phyloP scores from a whole-genome alignment of 2,329 filamentous ascomycete species.

The Hortaea werneckii region DNA sequence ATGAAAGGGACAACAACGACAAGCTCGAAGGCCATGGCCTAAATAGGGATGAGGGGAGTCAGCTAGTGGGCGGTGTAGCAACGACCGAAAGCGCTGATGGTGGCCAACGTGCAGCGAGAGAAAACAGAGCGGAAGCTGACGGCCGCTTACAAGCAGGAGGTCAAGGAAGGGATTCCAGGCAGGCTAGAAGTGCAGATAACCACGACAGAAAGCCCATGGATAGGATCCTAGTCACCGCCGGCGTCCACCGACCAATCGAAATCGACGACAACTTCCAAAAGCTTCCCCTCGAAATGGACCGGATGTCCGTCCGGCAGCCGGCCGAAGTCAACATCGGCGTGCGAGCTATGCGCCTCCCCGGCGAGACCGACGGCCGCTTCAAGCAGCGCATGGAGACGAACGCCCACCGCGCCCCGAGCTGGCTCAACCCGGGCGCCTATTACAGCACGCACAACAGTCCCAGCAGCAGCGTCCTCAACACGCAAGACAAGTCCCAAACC shows the following conservation, averaged over 20 bases:
- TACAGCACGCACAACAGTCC: neutral
- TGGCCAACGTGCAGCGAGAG: neutral
- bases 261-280: constrained; percentile 19
- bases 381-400: constrained; percentile 6
- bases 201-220: constrained; percentile 42
- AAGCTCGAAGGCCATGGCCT: too few species aligned
- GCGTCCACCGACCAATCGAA: constrained; percentile 40
- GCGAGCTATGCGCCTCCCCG: neutral
- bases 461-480: constrained; percentile 4
- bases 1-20: too few species aligned
- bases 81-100: neutral
- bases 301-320: neutral
- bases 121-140: neutral
- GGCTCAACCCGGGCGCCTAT: neutral
- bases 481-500: constrained; percentile 18
- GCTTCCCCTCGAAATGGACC: constrained; percentile 16
- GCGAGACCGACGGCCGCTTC: neutral
- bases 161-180: neutral
- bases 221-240: constrained; percentile 42
- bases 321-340: constrained; percentile 2
- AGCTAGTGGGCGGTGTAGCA: neutral
- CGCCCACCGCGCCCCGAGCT: neutral
- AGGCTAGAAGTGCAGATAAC: constrained; percentile 35
- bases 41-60: too few species aligned
- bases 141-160: neutral